Evolutionary conservation across 1,284 basidiomycete species (phyloP).

Genomic region (Abortiporus biennis): DNA sequence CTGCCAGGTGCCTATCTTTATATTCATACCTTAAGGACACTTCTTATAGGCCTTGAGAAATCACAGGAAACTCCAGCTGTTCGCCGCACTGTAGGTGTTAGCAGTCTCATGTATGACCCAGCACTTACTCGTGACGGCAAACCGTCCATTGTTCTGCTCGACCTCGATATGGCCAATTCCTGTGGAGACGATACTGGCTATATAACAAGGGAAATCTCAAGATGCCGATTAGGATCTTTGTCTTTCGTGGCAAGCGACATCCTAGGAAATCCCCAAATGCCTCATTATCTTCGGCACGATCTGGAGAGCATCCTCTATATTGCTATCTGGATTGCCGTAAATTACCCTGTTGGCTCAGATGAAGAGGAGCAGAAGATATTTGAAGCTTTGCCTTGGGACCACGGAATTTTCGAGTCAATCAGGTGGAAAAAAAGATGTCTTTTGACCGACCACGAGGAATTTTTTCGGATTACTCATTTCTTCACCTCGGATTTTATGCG

Average conservation of each 20-base stretch:
- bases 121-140: not conserved
- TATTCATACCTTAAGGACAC: constrained; percentile 1
- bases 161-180: constrained; percentile 8
- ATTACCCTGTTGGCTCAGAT: no score
- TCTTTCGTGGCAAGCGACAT: constrained; percentile 11
- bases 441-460: no score
- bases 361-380: no score
- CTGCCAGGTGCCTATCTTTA: no score
- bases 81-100: constrained; percentile 10
- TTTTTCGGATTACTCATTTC: no score
- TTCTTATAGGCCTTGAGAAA: constrained; percentile 7
- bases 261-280: not conserved
- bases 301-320: constrained; percentile 11
- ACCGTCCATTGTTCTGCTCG: constrained; percentile 8
- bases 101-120: constrained; percentile 10
- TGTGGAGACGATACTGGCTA: no score
- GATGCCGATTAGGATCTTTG: constrained; percentile 10
- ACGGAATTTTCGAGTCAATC: no score
- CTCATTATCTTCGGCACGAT: constrained; percentile 9
- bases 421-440: no score
- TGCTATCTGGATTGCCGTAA: constrained; percentile 3
- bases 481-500: no score
- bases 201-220: not conserved
- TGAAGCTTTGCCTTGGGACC: no score
- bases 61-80: constrained; percentile 7